phyloP scores from a whole-genome alignment of 2,329 filamentous ascomycete genomes.

The Diplodia corticola region DNA sequence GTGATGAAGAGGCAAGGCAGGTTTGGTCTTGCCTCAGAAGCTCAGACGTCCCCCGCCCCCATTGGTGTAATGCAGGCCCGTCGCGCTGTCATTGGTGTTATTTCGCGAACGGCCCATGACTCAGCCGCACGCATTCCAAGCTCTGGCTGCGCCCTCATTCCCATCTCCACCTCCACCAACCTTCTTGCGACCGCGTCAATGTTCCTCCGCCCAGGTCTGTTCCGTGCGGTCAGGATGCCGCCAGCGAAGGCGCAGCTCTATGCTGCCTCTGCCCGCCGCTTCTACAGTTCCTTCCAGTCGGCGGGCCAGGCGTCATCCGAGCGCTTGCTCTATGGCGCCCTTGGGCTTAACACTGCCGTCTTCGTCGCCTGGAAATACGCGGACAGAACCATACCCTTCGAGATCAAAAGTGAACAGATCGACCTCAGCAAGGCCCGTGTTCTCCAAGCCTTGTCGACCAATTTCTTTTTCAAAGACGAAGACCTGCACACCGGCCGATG shows the following conservation, averaged over 20 bases:
- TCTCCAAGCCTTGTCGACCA: slow-evolving; percentile 3
- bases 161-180: background rate
- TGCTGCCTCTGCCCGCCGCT: background rate
- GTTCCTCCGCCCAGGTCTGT: slow-evolving; percentile 4
- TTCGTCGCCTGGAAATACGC: slow-evolving; percentile 42
- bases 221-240: background rate
- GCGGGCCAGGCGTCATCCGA: slow-evolving; percentile 4
- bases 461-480: slow-evolving; percentile 37
- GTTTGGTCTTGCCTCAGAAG: background rate
- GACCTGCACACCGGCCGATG: slow-evolving; percentile 32
- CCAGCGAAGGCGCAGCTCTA: background rate
- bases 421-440: background rate
- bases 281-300: background rate
- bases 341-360: slow-evolving; percentile 44
- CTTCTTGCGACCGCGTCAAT: background rate
- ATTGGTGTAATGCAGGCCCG: too few relatives aligned
- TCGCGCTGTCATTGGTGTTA: too few relatives aligned
- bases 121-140: background rate
- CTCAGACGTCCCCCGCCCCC: background rate
- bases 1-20: background rate
- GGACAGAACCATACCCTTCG: slow-evolving; percentile 19
- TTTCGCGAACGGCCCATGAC: too few relatives aligned
- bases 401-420: slow-evolving; percentile 11
- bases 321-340: slow-evolving; percentile 33
- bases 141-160: background rate